Evolutionary conservation across 1,284 basidiomycete genomes (phyloP), one percentile per base, ranked within the genome.

Genomic region (Trichosporon sp.): DNA sequence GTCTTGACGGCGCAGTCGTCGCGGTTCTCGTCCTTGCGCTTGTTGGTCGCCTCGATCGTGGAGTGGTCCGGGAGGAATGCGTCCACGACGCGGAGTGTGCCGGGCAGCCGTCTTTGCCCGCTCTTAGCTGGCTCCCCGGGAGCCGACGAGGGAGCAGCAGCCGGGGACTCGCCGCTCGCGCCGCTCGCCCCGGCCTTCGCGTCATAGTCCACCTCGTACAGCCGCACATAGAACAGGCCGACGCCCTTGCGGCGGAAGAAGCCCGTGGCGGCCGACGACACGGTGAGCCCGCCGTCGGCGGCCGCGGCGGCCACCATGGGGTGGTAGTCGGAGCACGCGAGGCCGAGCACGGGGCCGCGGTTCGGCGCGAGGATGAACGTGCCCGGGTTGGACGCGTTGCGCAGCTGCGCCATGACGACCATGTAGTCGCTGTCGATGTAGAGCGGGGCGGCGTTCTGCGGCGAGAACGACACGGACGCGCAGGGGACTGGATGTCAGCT

Each of bases 181-280:
- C 9, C 51, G 23, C 27, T 32, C 27, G 18, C 21, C 25, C 5
- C 42, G 42, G 87, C 87, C 18, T 86, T 87, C 25, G 89, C 87
- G 76, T 88, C 92, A 76, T 92, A 93, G 82, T 97, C 95, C 65
- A 98, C 85, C 75, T 92, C 91, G 76, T 89, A 97, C 13, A 95
- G 86, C 73, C 89, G 90, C 77, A 93, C 89, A 15, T 87, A 85
- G 65, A 92, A 88, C 75, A 92, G 88, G 0, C 91, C 90, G 35
- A 60, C 72, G 63, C 69, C 72, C 47, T 76, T 72, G 21, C 69
- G 70, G 7, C 77, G 71, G 65, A 70, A 74, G 47, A 73, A 76
- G 2, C 80, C 80, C 1, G 53, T 35, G 31, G 75, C 69, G 21
- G 66, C 66, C 18, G 71, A 71, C 1, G 68, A 62, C 0, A 82